Base-by-base conservation (phyloP, 768 basidiomycete species). In the Suillus tomentosus region DNA sequence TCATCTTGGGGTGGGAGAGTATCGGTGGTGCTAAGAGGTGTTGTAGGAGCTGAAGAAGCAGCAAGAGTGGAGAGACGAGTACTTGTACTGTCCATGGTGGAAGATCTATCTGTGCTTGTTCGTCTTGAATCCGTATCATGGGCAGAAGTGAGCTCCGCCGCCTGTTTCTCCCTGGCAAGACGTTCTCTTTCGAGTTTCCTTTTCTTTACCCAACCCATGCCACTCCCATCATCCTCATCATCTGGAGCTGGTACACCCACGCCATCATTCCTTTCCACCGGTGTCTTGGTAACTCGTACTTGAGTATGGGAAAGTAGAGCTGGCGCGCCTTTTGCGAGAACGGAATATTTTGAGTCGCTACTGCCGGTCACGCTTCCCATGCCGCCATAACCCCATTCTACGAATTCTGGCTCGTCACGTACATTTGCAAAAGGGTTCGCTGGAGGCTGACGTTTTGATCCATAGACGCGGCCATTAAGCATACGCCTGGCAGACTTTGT, bases 381-480 rank as follows among this genome's bases (percentile, higher is more conserved):
- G 3, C 91, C 91, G 39, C 91, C 91, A 64, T 90, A 92, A 0
- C 94, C 94, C 94, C 94, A 96, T 75, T 96, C 94, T 17, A 94
- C 92, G 68, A 96, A 96, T 72, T 90, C 90, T 39, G 90, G 90
- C 0, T 87, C 84, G 36, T 87, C 86, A 5, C 81, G 80, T 15
- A 80, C 86, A 63, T 81, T 87, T 7, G 84, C 88, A 67, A 91
- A 91, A 0, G 83, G 87, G 69, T 91, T 87, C 6, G 77, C 75
- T 58, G 77, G 77, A 13, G 71, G 72, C 42, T 78, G 76, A 57
- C 70, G 69, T 63, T 69, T 79, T 64, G 73, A 81, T 57, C 94
- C 94, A 68, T 95, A 95, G 0, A 95, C 85, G 31, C 94, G 83
- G 0, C 94, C 94, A 70, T 96, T 96, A 65, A 96, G 81, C 89